Evolutionary conservation across 345 rosid species (phyloP), one percentile per base, ranked within the genome.

Genomic region (Citropsis articulata): DNA sequence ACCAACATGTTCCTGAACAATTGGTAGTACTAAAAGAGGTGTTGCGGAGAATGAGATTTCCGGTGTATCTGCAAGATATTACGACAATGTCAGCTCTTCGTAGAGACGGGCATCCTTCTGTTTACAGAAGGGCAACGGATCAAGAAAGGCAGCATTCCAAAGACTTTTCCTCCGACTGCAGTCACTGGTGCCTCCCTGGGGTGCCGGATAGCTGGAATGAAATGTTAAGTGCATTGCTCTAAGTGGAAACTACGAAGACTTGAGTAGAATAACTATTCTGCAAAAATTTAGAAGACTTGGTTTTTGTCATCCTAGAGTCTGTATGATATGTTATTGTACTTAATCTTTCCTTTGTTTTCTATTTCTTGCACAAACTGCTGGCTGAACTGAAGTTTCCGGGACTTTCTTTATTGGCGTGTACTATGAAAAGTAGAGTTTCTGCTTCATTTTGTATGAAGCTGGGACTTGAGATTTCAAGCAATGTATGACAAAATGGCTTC

Each of bases 121-220:
- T 93, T n/a, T 95, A 89, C 71, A 87, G 88, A 80, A 90, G 87
- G 79, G 85, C 86, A 19, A 79, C 91, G 76, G 80, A 60, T 69
- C 89, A 91, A 76, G 88, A 84, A 75, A 92, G 77, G 83, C 91
- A 88, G 70, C 90, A 91, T 66, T 81, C 70, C 0, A 55, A 38
- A 53, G 89, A 81, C 48, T 38, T 82, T 68, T 83, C 91, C 4
- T 91, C 97, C 14, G 99, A 95, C 61, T 95, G 99, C 33, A 93
- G 93, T 89, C 98, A 95, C 66, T 95, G 99, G 99, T 95, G 98
- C 77, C 94, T 95, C 76, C 99, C 99, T 28, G 99, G 98, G 1
- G 98, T 95, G 24, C 98, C 99, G 1, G 98, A 95, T 76, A 84
- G 82, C 61, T 95, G 98, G 99, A 95, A 93, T 81, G 98, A 94